These are phyloP conservation scores for Ganoderma boninense DNA, from an alignment of 1,284 basidiomycete species.

Conservation along the genomic window DNA sequence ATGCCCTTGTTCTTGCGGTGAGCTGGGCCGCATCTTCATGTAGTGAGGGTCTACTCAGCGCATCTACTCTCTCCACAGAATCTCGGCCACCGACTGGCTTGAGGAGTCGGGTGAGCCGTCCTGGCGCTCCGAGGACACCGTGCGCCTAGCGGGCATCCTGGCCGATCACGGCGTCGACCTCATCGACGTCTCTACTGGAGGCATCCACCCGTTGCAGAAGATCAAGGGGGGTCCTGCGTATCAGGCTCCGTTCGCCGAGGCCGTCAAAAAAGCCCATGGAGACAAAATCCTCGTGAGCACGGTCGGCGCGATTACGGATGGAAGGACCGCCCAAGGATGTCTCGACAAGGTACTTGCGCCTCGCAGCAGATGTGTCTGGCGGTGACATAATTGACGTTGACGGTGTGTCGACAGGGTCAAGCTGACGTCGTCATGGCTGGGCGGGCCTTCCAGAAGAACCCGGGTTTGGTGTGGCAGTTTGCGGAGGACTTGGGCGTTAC, in stretches of 20 bases:
- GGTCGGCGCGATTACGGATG: slow-evolving; percentile 70
- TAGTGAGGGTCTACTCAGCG: neutral
- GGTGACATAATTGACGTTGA: neutral
- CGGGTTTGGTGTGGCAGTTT: slow-evolving; percentile 57
- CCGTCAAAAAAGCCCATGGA: slow-evolving; percentile 54
- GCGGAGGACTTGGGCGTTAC: slow-evolving; percentile 60
- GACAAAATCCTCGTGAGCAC: slow-evolving; percentile 56
- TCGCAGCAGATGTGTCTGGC: neutral
- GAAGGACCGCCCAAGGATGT: slow-evolving; percentile 67
- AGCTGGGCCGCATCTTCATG: slow-evolving; percentile 30
- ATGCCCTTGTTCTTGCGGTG: slow-evolving; percentile 43
- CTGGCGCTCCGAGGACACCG: slow-evolving; percentile 66
- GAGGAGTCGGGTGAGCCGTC: slow-evolving; percentile 53
- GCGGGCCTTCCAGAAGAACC: slow-evolving; percentile 66
- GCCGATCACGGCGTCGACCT: slow-evolving; percentile 64
- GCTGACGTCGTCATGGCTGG: slow-evolving; percentile 59
- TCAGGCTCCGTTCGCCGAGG: slow-evolving; percentile 58
- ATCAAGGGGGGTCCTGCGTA: slow-evolving; percentile 48
- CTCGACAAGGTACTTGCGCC: slow-evolving; percentile 48
- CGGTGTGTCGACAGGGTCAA: slow-evolving; percentile 38
- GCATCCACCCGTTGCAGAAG: slow-evolving; percentile 49
- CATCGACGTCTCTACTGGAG: slow-evolving; percentile 64
- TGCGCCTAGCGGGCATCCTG: slow-evolving; percentile 56
- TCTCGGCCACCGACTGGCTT: slow-evolving; percentile 67
- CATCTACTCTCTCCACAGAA: slow-evolving; percentile 42